A percentile compares a stretch with the other conserved stretches of the same genome.
Evolutionary conservation across 257 asterid genomes (phyloP).

Genomic region (Voacanga thouarsii): DNA sequence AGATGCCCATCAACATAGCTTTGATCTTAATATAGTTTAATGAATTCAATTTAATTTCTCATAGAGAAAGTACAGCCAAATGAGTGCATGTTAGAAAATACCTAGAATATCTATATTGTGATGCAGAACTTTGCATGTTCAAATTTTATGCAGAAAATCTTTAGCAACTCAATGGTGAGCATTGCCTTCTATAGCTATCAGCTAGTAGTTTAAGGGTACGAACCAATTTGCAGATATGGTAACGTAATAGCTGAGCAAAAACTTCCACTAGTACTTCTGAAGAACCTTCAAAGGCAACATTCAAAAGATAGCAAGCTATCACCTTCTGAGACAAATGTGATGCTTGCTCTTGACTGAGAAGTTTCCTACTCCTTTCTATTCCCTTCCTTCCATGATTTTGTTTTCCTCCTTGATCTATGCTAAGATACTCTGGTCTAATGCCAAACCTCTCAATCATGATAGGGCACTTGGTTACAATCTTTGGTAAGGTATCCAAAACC

Average conservation of each 20-base stretch:
- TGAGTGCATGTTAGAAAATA: background rate
- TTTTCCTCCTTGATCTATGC: constrained; percentile 66
- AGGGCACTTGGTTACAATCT: constrained; percentile 66
- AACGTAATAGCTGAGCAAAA: constrained; percentile 65
- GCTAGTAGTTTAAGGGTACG: constrained; percentile 68
- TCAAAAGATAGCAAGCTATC: constrained; percentile 64
- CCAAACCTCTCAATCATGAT: constrained; percentile 98
- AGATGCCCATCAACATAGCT: background rate
- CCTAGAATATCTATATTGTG: background rate
- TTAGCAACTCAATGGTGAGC: constrained; percentile 75
- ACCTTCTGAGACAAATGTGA: constrained; percentile 66
- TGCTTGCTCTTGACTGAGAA: constrained; percentile 79
- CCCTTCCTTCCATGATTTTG: constrained; percentile 64
- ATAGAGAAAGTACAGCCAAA: background rate
- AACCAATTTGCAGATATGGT: constrained; percentile 78
- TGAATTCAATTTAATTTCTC: background rate
- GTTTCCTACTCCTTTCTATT: constrained; percentile 49
- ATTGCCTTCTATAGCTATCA: constrained; percentile 88
- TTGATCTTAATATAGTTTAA: background rate
- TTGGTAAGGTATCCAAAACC: constrained; percentile 82
- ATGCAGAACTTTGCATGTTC: background rate
- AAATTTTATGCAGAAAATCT: constrained; percentile 66
- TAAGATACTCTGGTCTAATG: constrained; percentile 80
- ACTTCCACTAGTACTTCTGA: constrained; percentile 70
- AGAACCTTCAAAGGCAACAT: constrained; percentile 77